phyloP scores from a whole-genome alignment of 2,329 filamentous ascomycete species.

The Hypoxylon sp. region DNA sequence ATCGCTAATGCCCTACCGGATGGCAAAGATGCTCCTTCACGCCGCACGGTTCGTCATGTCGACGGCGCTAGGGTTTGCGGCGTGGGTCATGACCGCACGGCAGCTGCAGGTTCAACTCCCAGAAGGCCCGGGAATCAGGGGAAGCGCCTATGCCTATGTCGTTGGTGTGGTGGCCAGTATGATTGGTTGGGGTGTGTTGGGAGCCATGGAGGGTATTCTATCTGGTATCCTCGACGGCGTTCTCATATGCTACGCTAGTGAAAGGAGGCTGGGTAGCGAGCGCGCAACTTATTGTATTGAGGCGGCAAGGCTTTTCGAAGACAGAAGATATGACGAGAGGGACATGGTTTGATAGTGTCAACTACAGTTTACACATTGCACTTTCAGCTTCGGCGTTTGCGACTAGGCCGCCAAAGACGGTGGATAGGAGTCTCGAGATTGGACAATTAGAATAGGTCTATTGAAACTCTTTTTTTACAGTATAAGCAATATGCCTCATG shows the following conservation, averaged over 20 bases:
- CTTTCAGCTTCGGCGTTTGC: slow-evolving; percentile 39
- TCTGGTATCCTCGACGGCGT: slow-evolving; percentile 89
- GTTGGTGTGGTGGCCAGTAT: slow-evolving; percentile 92
- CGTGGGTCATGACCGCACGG: slow-evolving; percentile 94
- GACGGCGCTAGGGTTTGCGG: slow-evolving; percentile 88
- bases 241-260: slow-evolving; percentile 94
- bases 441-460: slow-evolving; percentile 41
- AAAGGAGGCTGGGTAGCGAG: slow-evolving; percentile 76
- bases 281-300: slow-evolving; percentile 89
- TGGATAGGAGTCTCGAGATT: slow-evolving; percentile 43
- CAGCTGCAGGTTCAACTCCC: slow-evolving; percentile 74
- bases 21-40: slow-evolving; percentile 91
- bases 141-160: slow-evolving; percentile 93
- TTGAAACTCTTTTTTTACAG: slow-evolving; percentile 15
- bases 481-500: not conserved
- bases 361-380: slow-evolving; percentile 27
- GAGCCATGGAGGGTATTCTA: slow-evolving; percentile 89
- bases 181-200: slow-evolving; percentile 93
- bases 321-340: slow-evolving; percentile 55
- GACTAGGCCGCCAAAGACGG: slow-evolving; percentile 29
- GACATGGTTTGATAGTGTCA: slow-evolving; percentile 49
- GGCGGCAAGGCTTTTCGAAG: slow-evolving; percentile 88
- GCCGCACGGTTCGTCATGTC: slow-evolving; percentile 93
- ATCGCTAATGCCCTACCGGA: slow-evolving; percentile 83
- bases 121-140: slow-evolving; percentile 69